These are phyloP conservation scores for Nymphaea colorata DNA, from an alignment of 164 flowering plant species.

Conservation along the genomic window DNA sequence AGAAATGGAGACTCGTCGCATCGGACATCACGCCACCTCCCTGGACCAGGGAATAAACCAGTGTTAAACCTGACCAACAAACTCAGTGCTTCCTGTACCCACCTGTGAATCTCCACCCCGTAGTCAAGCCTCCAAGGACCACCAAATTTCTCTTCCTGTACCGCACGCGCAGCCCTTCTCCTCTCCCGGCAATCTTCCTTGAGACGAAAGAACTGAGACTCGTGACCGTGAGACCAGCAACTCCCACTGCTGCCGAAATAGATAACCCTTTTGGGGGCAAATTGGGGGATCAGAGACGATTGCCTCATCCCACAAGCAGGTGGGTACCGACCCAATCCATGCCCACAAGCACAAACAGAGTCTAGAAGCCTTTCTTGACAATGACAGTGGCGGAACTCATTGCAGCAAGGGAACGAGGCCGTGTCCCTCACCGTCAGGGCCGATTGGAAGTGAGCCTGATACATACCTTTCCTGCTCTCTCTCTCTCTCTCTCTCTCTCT, in stretches of 20 bases:
- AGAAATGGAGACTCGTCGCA: background rate
- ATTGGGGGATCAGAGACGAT: slow-evolving; percentile 20
- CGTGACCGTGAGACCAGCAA: slow-evolving; percentile 5
- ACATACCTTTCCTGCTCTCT: background rate
- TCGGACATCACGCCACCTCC: background rate
- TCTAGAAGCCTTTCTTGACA: background rate
- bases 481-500: background rate
- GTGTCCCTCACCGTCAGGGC: background rate
- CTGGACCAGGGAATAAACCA: background rate
- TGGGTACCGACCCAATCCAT: no score
- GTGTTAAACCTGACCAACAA: background rate
- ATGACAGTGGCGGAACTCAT: background rate
- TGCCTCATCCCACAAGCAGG: slow-evolving; percentile 12
- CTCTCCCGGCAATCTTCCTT: slow-evolving; percentile 16
- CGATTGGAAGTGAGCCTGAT: background rate
- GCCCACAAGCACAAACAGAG: background rate
- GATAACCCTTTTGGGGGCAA: slow-evolving; percentile 17
- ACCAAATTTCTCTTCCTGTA: slow-evolving; percentile 18
- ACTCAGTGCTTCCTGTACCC: background rate
- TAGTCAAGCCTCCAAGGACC: slow-evolving; percentile 9
- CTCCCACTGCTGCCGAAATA: slow-evolving; percentile 8
- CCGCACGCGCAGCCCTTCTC: slow-evolving; percentile 19
- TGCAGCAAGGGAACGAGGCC: background rate
- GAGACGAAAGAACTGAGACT: background rate
- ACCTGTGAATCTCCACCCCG: slow-evolving; percentile 17